Conservation (phyloP, 306 rosid species). For the Argentina anserina region DNA sequence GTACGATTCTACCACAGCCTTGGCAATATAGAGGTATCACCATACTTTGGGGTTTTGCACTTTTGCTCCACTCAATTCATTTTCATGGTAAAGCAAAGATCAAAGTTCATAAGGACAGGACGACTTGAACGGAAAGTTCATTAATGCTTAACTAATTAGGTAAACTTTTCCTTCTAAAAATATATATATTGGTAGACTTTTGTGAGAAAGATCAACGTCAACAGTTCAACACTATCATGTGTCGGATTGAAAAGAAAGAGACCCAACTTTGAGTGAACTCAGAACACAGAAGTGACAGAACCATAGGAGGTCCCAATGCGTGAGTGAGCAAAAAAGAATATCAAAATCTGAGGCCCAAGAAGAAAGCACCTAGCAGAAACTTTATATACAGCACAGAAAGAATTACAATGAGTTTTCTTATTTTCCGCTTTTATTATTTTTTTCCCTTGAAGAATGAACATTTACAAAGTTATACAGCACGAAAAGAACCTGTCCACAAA, state of each 20-base stretch:
- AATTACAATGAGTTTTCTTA: neutral
- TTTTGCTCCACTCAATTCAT: too few species aligned
- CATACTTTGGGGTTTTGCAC: too few species aligned
- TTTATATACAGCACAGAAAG: neutral
- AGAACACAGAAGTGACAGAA: neutral
- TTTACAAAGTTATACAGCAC: constrained; percentile 48
- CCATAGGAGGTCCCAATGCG: neutral
- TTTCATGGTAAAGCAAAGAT: neutral
- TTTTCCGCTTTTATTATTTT: constrained; percentile 26
- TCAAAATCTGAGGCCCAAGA: neutral
- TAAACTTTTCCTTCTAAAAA: too few species aligned
- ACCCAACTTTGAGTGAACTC: too few species aligned
- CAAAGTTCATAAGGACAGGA: neutral
- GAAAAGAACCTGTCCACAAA: constrained; percentile 57
- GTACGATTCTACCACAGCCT: too few species aligned
- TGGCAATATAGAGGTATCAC: too few species aligned
- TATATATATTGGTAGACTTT: too few species aligned
- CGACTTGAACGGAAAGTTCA: too few species aligned
- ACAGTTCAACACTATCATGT: too few species aligned
- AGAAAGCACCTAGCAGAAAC: neutral
- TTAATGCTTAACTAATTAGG: too few species aligned
- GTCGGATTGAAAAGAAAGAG: too few species aligned
- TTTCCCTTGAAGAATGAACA: constrained; percentile 46
- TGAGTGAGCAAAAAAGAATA: neutral
- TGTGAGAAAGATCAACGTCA: too few species aligned